phyloP scores from a whole-genome alignment of 139 green algal species.

The Micromonas pusilla region DNA sequence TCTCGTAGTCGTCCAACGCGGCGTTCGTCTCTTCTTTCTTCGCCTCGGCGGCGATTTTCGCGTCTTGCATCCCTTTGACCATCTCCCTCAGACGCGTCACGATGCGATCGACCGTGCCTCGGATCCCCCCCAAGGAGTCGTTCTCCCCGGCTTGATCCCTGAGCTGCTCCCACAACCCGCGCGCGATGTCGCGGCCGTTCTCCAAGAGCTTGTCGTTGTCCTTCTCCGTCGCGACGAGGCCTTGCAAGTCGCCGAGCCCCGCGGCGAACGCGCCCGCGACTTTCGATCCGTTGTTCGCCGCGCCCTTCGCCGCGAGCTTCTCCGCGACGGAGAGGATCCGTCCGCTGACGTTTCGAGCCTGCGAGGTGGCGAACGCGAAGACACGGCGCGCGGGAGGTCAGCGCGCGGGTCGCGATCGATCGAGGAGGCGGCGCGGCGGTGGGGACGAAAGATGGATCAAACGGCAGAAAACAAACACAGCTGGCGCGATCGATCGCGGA shows the following conservation, averaged over 20 bases:
- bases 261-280: conserved; percentile 1
- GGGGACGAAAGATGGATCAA: too few species aligned
- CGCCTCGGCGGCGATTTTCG: background rate
- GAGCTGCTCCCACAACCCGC: conserved; percentile 5
- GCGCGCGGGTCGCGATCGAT: too few species aligned
- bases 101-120: background rate
- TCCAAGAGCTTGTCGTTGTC: background rate
- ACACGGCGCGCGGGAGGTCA: too few species aligned
- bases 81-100: background rate
- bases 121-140: background rate
- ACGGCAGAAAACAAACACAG: too few species aligned
- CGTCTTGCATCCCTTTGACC: conserved; percentile 5
- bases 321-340: background rate
- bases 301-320: background rate
- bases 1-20: background rate
- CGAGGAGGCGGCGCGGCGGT: background rate
- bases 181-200: background rate
- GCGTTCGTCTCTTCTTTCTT: background rate
- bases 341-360: background rate
- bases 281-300: too few species aligned
- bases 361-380: background rate
- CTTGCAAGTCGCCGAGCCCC: background rate
- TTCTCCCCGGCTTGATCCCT: background rate
- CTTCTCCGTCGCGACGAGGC: background rate
- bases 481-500: background rate